These are phyloP conservation scores for Coelastrella sp. DNA, from an alignment of 139 green algal species.

Conservation along the genomic window DNA sequence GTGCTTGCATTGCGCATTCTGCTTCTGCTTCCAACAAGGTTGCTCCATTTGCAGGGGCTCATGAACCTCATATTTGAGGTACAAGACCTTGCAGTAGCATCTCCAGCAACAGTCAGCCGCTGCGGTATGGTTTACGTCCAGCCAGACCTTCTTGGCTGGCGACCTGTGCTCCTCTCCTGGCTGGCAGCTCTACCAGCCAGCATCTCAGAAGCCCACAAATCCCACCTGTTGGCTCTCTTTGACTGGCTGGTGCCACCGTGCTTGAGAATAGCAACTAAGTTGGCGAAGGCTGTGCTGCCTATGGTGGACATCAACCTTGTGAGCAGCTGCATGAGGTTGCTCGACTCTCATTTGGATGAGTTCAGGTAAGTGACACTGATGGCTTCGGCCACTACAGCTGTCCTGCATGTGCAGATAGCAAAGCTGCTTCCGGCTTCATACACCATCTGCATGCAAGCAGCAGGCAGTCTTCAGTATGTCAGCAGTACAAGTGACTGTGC, in stretches of 20 bases:
- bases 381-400: no score
- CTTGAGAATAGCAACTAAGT: conserved; percentile 70
- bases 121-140: conserved; percentile 89
- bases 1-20: no score
- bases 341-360: conserved; percentile 72
- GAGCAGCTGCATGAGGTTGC: conserved; percentile 64
- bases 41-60: conserved; percentile 20
- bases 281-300: conserved; percentile 48
- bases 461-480: no score
- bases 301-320: conserved; percentile 79
- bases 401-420: no score
- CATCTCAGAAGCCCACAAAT: conserved; percentile 59
- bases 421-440: no score
- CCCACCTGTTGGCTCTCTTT: conserved; percentile 69
- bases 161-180: conserved; percentile 76
- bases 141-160: conserved; percentile 62
- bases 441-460: no score
- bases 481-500: not conserved
- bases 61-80: conserved; percentile 94
- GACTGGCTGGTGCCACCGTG: conserved; percentile 84
- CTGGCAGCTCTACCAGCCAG: conserved; percentile 64
- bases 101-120: conserved; percentile 83
- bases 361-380: conserved; percentile 46
- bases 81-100: conserved; percentile 80
- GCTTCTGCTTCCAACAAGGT: no score